Evolutionary conservation across 768 basidiomycete genomes (phyloP), one percentile per base, ranked within the genome.

Genomic region (Russula abietina): DNA sequence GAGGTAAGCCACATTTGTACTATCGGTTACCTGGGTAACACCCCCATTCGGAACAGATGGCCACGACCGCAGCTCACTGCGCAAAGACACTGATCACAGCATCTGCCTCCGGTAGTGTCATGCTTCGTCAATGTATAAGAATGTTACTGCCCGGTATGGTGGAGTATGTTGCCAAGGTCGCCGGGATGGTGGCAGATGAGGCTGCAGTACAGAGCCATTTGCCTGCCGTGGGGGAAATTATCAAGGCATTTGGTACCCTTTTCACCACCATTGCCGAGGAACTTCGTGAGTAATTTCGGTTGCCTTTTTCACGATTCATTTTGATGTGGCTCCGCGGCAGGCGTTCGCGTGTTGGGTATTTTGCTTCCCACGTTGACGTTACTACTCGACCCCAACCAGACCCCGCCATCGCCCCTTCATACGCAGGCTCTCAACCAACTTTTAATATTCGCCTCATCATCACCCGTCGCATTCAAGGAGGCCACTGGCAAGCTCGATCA

Each of bases 61-160:
- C 89, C 1, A 72, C 92, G n/a, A 91, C 90, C 2, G 93, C 94
- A 1, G 83, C 88, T 2, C 93, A 98, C 68, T 98, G 96, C 69
- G 84, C 89, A 1, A 91, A 89, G 70, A 95, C 94, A 0, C 75
- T 98, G 46, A 80, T 92, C 39, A 72, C 83, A 6, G 86, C 94
- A 2, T 88, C 92, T 0, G 76, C 81, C 2, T 76, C 85, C 3
- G 87, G 85, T 4, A 86, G 83, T 57, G 74, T 81, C 1, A 74
- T 87, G 12, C 81, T 98, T 24, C 83, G 85, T 17, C 84, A 88
- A 61, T 91, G 89, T 67, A 79, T 83, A 8, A 80, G 83, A 53
- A 78, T 89, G 48, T 77, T 98, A 17, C 72, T 98, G 5, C 92
- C 94, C 0, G 87, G 85, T 1, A 75, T 96, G 62, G 83, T 98